These are phyloP conservation scores for Flaveria trinervia DNA, from an alignment of 129 eudicot species.

Conservation along the genomic window DNA sequence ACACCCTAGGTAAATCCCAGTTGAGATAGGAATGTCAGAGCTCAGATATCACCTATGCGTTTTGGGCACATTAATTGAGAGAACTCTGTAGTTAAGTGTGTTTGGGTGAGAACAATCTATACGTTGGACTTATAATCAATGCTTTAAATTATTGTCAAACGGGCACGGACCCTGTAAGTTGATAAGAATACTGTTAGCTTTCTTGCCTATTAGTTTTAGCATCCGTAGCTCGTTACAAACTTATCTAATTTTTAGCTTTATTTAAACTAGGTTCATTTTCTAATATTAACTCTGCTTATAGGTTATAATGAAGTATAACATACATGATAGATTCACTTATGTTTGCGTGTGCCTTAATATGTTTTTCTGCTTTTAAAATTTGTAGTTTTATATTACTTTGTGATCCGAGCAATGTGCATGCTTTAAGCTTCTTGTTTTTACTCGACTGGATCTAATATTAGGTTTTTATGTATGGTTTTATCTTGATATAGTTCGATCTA, in stretches of 20 bases:
- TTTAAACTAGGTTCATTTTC: background rate
- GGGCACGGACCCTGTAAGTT: background rate
- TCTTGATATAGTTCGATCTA: conserved; percentile 49
- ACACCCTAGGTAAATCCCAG: too few relatives aligned
- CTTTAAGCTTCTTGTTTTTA: background rate
- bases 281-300: background rate
- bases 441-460: background rate
- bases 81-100: too few relatives aligned
- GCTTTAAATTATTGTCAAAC: background rate
- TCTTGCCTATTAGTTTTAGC: background rate
- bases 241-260: background rate
- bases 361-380: background rate
- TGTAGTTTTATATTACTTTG: background rate
- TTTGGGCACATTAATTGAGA: too few relatives aligned
- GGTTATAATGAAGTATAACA: background rate
- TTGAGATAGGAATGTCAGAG: too few relatives aligned
- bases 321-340: background rate
- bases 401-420: background rate
- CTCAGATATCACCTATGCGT: too few relatives aligned
- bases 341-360: background rate
- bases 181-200: background rate
- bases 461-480: conserved; percentile 14
- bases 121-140: background rate
- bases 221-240: background rate
- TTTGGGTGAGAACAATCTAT: too few relatives aligned